Conservation (phyloP, 768 basidiomycete genomes). For the Rickenella mellea region DNA sequence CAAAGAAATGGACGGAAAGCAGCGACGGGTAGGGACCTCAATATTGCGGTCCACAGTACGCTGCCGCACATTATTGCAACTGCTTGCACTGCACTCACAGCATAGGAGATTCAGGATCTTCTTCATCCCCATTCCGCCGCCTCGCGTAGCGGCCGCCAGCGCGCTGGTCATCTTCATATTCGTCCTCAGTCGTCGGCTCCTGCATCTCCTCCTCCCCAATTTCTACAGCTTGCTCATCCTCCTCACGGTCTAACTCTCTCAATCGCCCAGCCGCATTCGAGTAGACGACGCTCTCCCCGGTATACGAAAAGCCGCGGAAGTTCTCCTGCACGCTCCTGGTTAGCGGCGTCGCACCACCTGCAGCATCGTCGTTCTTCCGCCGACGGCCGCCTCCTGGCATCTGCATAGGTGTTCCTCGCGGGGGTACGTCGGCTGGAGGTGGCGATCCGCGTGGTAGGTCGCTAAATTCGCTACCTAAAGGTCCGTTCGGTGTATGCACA, state of each 20-base stretch:
- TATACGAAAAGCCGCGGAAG: constrained; percentile 90
- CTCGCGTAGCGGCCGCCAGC: too few relatives aligned
- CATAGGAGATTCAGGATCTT: too few relatives aligned
- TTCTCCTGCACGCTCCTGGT: constrained; percentile 94
- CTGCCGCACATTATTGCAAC: too few relatives aligned
- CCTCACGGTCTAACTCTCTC: constrained; percentile 18
- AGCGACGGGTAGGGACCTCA: too few relatives aligned
- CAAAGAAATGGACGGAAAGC: too few relatives aligned
- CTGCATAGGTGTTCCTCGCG: constrained; percentile 7
- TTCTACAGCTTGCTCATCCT: constrained; percentile 18
- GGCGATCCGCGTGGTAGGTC: constrained; percentile 15
- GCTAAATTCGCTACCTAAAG: constrained; percentile 52
- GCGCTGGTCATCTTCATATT: constrained; percentile 56
- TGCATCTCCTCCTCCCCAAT: constrained; percentile 41
- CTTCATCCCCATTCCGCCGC: too few relatives aligned
- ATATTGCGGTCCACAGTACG: too few relatives aligned
- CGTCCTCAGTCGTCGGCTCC: constrained; percentile 62
- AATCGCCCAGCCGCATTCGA: constrained; percentile 33
- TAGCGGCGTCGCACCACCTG: constrained; percentile 63
- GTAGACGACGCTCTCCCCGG: constrained; percentile 50
- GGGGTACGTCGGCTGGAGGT: constrained; percentile 8
- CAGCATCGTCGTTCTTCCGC: constrained; percentile 33
- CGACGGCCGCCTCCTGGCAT: constrained; percentile 11
- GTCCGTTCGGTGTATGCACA: constrained; percentile 65
- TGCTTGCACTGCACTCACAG: too few relatives aligned